These are phyloP conservation scores for Trametes pubescens DNA, from an alignment of 1,284 basidiomycete genomes.

Conservation along the genomic window DNA sequence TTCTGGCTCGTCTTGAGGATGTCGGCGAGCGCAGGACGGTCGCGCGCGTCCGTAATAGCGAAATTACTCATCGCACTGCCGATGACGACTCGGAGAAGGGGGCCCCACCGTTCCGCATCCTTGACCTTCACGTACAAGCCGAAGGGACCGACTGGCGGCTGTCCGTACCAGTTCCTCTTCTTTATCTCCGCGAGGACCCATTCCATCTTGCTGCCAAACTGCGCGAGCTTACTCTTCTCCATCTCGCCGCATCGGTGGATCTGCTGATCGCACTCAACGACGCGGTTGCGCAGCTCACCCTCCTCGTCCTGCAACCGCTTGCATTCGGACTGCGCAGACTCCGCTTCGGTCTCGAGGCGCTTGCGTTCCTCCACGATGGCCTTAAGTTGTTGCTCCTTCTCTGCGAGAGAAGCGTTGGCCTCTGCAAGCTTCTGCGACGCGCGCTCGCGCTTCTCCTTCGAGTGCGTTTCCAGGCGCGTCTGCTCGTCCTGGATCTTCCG, in stretches of 20 bases:
- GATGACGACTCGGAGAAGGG: conserved; percentile 73
- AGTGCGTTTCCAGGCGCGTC: conserved; percentile 60
- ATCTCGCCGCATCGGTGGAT: conserved; percentile 56
- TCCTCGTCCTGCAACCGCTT: conserved; percentile 45
- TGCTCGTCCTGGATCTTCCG: conserved; percentile 64
- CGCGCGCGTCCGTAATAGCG: conserved; percentile 78
- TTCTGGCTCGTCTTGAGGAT: conserved; percentile 66
- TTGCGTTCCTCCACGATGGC: conserved; percentile 48
- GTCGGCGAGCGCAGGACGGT: conserved; percentile 67
- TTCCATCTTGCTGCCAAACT: conserved; percentile 73
- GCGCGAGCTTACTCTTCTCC: conserved; percentile 62
- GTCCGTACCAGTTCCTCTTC: conserved; percentile 68
- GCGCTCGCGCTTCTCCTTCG: conserved; percentile 68
- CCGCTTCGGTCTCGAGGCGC: conserved; percentile 42
- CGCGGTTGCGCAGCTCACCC: conserved; percentile 45
- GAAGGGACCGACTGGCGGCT: conserved; percentile 87
- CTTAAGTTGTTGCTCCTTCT: conserved; percentile 40
- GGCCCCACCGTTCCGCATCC: conserved; percentile 73
- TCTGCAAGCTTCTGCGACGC: conserved; percentile 57
- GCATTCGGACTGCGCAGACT: conserved; percentile 46
- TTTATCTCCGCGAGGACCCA: conserved; percentile 66
- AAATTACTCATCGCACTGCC: conserved; percentile 74
- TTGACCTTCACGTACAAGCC: conserved; percentile 82
- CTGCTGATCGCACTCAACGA: conserved; percentile 54
- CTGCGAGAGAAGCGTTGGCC: conserved; percentile 43